These are phyloP conservation scores for Taphrina communis DNA, from an alignment of 1,139 yeast genomes.

Conservation along the genomic window DNA sequence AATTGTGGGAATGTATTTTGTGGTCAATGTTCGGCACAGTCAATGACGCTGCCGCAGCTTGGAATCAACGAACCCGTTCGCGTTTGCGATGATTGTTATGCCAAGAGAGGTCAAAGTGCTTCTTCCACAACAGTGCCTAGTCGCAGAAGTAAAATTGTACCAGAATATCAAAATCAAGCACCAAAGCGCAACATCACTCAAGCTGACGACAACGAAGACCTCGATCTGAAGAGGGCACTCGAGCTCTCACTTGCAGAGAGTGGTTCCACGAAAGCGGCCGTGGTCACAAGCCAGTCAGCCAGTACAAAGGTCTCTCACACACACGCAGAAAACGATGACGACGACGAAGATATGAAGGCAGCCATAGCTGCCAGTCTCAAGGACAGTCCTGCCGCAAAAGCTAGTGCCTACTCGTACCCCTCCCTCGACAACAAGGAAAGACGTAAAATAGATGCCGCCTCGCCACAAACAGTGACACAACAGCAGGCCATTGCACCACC, in stretches of 20 bases:
- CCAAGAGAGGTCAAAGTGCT: conserved; percentile 16
- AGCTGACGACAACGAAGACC: conserved; percentile 54
- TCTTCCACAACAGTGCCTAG: conserved; percentile 2
- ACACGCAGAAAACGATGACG: conserved; percentile 59
- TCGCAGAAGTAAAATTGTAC: conserved; percentile 3
- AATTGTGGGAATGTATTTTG: conserved; percentile 96
- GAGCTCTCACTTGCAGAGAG: conserved; percentile 71
- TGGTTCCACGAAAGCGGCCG: conserved; percentile 18
- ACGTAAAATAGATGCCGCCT: conserved; percentile 44
- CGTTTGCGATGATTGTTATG: conserved; percentile 86
- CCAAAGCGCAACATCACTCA: conserved; percentile 6
- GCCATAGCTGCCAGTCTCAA: conserved; percentile 93
- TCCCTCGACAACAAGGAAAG: background rate
- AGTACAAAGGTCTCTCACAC: conserved; percentile 42
- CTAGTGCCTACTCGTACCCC: conserved; percentile 18
- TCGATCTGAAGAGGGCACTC: conserved; percentile 76
- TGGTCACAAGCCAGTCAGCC: conserved; percentile 27
- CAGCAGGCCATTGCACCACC: conserved; percentile 42
- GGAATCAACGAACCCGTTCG: conserved; percentile 91
- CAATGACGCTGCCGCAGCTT: conserved; percentile 72
- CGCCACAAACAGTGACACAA: conserved; percentile 42
- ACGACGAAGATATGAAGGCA: conserved; percentile 88
- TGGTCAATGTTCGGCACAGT: conserved; percentile 77
- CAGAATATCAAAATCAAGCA: conserved; percentile 40
- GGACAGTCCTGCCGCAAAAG: conserved; percentile 54